A percentile compares a stretch with the other conserved stretches of the same genome.
Conservation (phyloP, 2,329 filamentous ascomycete genomes). For the Graphilbum fragrans region DNA sequence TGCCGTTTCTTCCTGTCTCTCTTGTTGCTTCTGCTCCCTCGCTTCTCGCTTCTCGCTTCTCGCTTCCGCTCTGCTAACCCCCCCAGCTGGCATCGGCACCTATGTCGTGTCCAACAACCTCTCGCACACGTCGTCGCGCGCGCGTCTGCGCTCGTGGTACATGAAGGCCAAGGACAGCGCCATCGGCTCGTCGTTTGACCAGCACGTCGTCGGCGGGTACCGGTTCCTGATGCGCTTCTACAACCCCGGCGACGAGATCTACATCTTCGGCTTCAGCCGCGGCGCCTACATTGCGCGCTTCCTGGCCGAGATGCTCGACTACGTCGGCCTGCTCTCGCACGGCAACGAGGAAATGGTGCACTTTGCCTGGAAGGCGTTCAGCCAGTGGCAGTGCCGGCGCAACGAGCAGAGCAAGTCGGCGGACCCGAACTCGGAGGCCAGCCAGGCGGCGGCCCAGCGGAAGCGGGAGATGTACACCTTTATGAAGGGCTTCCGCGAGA, state of each 20-base stretch:
- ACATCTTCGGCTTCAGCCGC: slow-evolving; percentile 63
- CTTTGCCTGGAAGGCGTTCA: slow-evolving; percentile 76
- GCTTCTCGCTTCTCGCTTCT: neutral
- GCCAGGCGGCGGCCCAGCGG: slow-evolving; percentile 9
- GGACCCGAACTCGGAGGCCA: neutral
- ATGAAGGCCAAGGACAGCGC: slow-evolving; percentile 67
- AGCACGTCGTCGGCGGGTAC: slow-evolving; percentile 76
- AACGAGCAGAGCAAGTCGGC: slow-evolving; percentile 16
- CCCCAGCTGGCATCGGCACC: slow-evolving; percentile 55
- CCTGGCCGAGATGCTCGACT: slow-evolving; percentile 73
- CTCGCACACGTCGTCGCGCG: slow-evolving; percentile 41
- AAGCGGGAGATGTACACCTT: slow-evolving; percentile 57
- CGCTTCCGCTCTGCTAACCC: neutral
- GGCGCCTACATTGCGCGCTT: slow-evolving; percentile 65
- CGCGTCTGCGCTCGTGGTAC: slow-evolving; percentile 54
- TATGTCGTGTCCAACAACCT: slow-evolving; percentile 52
- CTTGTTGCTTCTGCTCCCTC: neutral
- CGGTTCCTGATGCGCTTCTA: slow-evolving; percentile 69
- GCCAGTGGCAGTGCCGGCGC: slow-evolving; percentile 55
- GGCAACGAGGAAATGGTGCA: slow-evolving; percentile 78
- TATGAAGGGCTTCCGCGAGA: slow-evolving; percentile 71
- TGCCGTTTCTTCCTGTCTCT: neutral
- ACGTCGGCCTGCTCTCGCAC: slow-evolving; percentile 65
- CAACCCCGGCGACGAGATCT: slow-evolving; percentile 50
- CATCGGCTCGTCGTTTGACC: slow-evolving; percentile 66